Conservation (phyloP, 1,284 basidiomycete genomes). For the Heterobasidion annosum region DNA sequence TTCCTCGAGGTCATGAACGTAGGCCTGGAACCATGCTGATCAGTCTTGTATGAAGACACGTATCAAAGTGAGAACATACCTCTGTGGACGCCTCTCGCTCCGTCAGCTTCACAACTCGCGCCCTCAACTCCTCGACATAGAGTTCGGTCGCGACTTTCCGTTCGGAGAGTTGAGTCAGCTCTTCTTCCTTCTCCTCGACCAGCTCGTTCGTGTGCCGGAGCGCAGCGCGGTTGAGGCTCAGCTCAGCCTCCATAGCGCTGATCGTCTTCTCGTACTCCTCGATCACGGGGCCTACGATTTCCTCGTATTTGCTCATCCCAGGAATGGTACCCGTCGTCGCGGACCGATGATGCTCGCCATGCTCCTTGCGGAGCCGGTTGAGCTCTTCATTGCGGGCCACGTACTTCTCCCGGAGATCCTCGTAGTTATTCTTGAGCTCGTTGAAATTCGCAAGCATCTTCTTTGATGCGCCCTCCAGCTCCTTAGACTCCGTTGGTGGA, state of each 20-base stretch:
- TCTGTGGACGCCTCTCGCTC: constrained; percentile 91
- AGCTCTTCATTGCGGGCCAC: constrained; percentile 84
- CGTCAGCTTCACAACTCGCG: constrained; percentile 71
- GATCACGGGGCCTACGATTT: constrained; percentile 96
- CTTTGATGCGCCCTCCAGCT: constrained; percentile 47
- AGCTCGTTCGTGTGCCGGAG: constrained; percentile 86
- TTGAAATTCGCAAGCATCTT: constrained; percentile 69
- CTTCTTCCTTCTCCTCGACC: constrained; percentile 83
- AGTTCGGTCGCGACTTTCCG: constrained; percentile 74
- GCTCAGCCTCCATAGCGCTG: constrained; percentile 88
- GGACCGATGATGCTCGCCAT: constrained; percentile 61
- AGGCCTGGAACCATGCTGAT: constrained; percentile 43
- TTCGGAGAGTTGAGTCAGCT: constrained; percentile 58
- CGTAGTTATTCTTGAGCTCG: constrained; percentile 75
- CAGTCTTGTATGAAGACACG: constrained; percentile 4
- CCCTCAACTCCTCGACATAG: constrained; percentile 80
- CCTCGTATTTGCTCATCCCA: constrained; percentile 82
- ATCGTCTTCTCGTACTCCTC: constrained; percentile 99
- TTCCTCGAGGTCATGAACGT: constrained; percentile 87
- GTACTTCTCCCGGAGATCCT: constrained; percentile 76
- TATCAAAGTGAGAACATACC: constrained; percentile 30
- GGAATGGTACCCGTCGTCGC: constrained; percentile 48
- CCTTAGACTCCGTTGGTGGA: constrained; percentile 9
- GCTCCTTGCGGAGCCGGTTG: constrained; percentile 64
- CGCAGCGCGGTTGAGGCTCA: constrained; percentile 84